Evolutionary conservation across 2,329 filamentous ascomycete species (phyloP), one percentile per base, ranked within the genome.

Genomic region (Neoascochyta sp.): DNA sequence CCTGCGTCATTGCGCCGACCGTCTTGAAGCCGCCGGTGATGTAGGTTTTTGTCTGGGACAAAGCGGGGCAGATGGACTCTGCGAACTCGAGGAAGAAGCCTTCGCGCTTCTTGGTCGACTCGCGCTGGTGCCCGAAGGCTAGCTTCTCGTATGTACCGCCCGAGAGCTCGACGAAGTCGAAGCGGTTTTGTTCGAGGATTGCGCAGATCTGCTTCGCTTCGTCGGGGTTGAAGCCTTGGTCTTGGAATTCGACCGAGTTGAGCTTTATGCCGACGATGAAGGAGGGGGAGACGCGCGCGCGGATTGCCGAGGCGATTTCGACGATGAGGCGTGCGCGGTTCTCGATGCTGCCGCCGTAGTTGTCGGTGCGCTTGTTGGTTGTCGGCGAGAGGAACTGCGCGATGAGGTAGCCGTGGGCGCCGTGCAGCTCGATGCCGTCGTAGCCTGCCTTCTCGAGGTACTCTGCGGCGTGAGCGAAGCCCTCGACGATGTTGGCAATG

Each of bases 391-490:
- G 46, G 50, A 70, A 70, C 26, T 69, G 67, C 1, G 65, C 64
- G 15, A 70, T 54, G n/a, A 70, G 53, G 34, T 69, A 70, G 5
- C 54, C 65, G 39, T 68, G 64, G 6, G 67, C 67, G 11, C 60
- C 67, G 39, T 71, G 68, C 5, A 71, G 51, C 38, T 71, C 40
- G 12, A 70, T 63, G 3, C 73, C 73, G 39, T 74, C 70, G 32
- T 59, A 84, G 2, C 80, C 80, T 0, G 77, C 78, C 50, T 75
- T 76, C 36, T 81, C 69, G 4, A 59, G 76, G 63, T 73, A 83
- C 46, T 77, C 73, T 0, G 78, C 77, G 0, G 77, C 70, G 45
- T 82, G 73, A 0, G 74, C 74, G 46, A 80, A 84, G 3, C 70
- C 70, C 13, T 76, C 68, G n/a, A 80, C 68, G 39, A 84, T 53